Percentiles rank a stretch among this genome's conserved stretches.
Evolutionary conservation across 1,284 basidiomycete genomes (phyloP).

Genomic region (Cutaneotrichosporon daszewskae): DNA sequence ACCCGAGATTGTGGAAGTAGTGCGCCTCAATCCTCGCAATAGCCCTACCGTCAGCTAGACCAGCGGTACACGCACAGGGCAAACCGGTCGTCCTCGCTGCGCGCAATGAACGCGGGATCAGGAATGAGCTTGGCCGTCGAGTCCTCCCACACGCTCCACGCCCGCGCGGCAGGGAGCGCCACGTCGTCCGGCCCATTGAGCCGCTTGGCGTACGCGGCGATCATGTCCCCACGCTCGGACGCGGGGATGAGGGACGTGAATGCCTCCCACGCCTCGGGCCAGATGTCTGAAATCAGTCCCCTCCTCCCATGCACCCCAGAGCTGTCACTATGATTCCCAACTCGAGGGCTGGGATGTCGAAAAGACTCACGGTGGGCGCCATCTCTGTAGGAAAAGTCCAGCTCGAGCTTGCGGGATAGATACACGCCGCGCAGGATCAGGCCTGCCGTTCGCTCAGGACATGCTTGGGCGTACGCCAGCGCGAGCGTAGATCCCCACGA

Average conservation of each 20-base stretch:
- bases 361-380: conserved; percentile 30
- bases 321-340: neutral
- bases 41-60: too few relatives aligned
- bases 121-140: conserved; percentile 67
- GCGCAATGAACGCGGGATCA: conserved; percentile 63
- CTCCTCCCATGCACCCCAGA: too few relatives aligned
- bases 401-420: conserved; percentile 74
- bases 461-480: conserved; percentile 77
- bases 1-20: conserved; percentile 81
- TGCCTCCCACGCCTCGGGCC: conserved; percentile 83
- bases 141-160: conserved; percentile 80
- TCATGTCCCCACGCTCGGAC: conserved; percentile 67
- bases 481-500: conserved; percentile 91
- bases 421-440: conserved; percentile 89
- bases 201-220: conserved; percentile 68
- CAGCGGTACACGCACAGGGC: too few relatives aligned
- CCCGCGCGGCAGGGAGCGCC: conserved; percentile 60
- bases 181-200: conserved; percentile 66
- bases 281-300: conserved; percentile 57
- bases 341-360: neutral
- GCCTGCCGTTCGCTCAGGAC: conserved; percentile 72
- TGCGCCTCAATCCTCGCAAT: conserved; percentile 89
- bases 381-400: conserved; percentile 85
- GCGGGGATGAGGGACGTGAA: conserved; percentile 76
- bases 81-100: conserved; percentile 62